A percentile compares a stretch with the other conserved stretches of the same genome.
These are phyloP conservation scores for Fusarium tricinctum DNA, from an alignment of 2,329 filamentous ascomycete genomes.

Conservation along the genomic window DNA sequence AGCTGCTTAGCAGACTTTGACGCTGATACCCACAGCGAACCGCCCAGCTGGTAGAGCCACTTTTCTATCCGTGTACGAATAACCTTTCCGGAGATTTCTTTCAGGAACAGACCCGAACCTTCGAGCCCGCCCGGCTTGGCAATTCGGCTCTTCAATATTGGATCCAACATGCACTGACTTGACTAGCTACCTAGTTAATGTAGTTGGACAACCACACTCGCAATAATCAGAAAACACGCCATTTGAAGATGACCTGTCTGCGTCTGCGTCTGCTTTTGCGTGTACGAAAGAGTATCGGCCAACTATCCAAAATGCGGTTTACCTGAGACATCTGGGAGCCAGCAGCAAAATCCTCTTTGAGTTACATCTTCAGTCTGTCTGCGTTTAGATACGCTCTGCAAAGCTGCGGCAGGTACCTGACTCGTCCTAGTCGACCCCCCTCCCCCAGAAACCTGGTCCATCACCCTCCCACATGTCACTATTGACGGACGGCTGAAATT, in stretches of 20 bases:
- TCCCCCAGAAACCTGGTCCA: too few relatives aligned
- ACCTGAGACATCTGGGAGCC: slow-evolving; percentile 15
- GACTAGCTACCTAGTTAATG: too few relatives aligned
- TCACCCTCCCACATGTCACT: slow-evolving; percentile 21
- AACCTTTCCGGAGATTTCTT: slow-evolving; percentile 42
- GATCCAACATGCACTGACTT: too few relatives aligned
- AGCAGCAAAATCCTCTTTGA: slow-evolving; percentile 6
- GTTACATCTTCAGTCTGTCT: slow-evolving; percentile 10
- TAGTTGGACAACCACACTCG: not conserved
- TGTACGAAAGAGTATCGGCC: not conserved
- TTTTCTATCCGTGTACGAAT: slow-evolving; percentile 32
- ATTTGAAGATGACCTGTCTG: not conserved
- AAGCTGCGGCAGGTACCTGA: slow-evolving; percentile 27
- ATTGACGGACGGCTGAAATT: slow-evolving; percentile 3
- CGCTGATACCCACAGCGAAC: slow-evolving; percentile 45
- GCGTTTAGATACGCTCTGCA: not conserved
- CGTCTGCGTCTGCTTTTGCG: not conserved
- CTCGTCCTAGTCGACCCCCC: slow-evolving; percentile 24
- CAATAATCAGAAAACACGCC: not conserved
- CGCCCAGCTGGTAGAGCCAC: slow-evolving; percentile 41
- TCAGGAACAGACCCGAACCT: slow-evolving; percentile 33
- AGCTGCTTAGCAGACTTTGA: slow-evolving; percentile 18
- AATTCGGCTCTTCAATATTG: slow-evolving; percentile 1
- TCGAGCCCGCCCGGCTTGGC: slow-evolving; percentile 30
- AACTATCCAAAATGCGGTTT: slow-evolving; percentile 6